Evolutionary conservation across 352 stramenopile genomes (phyloP).

Genomic region (Phytopythium ostracodes): DNA sequence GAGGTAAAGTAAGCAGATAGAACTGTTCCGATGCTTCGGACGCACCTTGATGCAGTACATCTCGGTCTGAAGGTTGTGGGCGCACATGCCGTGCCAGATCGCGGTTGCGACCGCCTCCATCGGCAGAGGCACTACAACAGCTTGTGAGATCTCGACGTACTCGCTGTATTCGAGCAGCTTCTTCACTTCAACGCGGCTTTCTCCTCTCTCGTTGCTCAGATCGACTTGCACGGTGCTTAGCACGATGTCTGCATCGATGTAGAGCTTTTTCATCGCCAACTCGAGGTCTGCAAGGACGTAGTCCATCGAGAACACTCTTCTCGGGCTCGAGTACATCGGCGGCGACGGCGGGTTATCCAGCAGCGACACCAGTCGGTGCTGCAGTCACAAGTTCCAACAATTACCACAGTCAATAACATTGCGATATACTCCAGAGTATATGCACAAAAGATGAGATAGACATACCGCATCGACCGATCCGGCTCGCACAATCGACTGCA

Average conservation of each 20-base stretch:
- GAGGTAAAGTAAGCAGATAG: no score
- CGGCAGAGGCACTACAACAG: not conserved
- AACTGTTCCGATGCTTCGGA: not conserved
- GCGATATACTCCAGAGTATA: not conserved
- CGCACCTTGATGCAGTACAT: slow-evolving; percentile 3
- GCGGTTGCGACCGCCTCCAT: not conserved
- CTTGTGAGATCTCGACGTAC: slow-evolving; percentile 2
- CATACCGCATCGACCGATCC: not conserved
- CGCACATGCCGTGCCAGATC: slow-evolving; percentile 3
- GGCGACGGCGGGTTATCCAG: not conserved
- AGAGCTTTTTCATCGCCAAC: slow-evolving; percentile 6
- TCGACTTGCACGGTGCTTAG: not conserved
- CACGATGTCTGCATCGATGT: not conserved
- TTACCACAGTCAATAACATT: not conserved
- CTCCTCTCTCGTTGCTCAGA: not conserved
- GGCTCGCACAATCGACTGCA: slow-evolving; percentile 7
- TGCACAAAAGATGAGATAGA: not conserved
- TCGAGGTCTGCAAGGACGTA: slow-evolving; percentile 3
- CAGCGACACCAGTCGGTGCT: not conserved
- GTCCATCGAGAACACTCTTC: slow-evolving; percentile 4
- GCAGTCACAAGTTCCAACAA: not conserved
- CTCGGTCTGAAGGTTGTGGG: not conserved
- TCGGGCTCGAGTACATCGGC: not conserved
- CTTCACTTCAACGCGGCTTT: not conserved
- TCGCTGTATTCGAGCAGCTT: not conserved